Conservation (phyloP, 2,329 filamentous ascomycete species). For the Amauroascus verrucosus region DNA sequence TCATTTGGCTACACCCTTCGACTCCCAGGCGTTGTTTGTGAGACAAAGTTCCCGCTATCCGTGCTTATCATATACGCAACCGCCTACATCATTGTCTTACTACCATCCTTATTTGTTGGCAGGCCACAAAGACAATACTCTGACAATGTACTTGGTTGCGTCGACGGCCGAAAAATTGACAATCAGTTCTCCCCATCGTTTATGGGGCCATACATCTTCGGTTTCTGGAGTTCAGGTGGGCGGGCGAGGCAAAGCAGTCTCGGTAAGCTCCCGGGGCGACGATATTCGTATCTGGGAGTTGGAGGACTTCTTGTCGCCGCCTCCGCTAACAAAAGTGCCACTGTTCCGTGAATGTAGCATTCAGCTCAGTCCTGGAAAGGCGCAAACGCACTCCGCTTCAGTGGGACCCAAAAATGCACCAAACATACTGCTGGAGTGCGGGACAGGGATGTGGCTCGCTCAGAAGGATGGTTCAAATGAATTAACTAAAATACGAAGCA, state of each 20-base stretch:
- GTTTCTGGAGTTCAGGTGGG: conserved; percentile 80
- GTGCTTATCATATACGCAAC: conserved; percentile 20
- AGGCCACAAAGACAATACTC: conserved; percentile 76
- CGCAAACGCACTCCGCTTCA: neutral
- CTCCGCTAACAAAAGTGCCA: conserved; percentile 34
- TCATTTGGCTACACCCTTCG: conserved; percentile 32
- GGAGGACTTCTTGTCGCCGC: conserved; percentile 54
- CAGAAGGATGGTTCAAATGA: conserved; percentile 31
- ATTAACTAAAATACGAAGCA: conserved; percentile 43
- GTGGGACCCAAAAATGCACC: conserved; percentile 13
- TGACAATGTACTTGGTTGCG: conserved; percentile 70
- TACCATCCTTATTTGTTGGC: conserved; percentile 77
- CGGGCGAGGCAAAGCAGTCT: conserved; percentile 75
- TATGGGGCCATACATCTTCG: conserved; percentile 88
- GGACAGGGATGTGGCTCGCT: conserved; percentile 25
- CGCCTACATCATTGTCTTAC: conserved; percentile 58
- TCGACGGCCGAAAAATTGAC: conserved; percentile 56
- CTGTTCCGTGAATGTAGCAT: conserved; percentile 44
- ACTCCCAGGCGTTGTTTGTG: conserved; percentile 19
- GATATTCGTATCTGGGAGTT: conserved; percentile 83
- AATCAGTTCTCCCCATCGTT: conserved; percentile 61
- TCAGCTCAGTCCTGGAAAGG: conserved; percentile 37
- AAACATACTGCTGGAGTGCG: neutral
- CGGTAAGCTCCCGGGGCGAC: conserved; percentile 69
- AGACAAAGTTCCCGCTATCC: neutral